Evolutionary conservation across 2,329 filamentous ascomycete species (phyloP).

Genomic region (Magnaporthiopsis incrustans): DNA sequence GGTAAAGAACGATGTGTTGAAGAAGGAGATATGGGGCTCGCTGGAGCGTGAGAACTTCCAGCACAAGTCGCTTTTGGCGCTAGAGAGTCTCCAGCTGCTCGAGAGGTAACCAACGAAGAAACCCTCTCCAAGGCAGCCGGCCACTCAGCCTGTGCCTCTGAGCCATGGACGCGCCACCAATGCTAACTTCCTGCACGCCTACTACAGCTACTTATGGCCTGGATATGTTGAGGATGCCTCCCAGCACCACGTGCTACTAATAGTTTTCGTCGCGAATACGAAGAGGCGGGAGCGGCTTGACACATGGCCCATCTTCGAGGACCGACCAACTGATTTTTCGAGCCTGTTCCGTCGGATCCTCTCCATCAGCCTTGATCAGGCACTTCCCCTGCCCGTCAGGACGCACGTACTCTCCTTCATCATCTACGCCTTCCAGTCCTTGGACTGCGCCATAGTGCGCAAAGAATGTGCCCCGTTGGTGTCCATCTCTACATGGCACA

Average conservation of each 20-base stretch:
- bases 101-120: constrained; percentile 53
- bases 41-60: constrained; percentile 76
- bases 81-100: constrained; percentile 85
- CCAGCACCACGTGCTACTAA: constrained; percentile 82
- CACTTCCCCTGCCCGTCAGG: constrained; percentile 58
- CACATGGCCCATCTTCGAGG: constrained; percentile 78
- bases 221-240: constrained; percentile 82
- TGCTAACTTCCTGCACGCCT: constrained; percentile 41
- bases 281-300: constrained; percentile 82
- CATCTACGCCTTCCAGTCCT: constrained; percentile 84
- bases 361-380: constrained; percentile 71
- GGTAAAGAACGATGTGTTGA: constrained; percentile 78
- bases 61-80: constrained; percentile 66
- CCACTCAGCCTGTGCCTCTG: background rate
- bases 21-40: constrained; percentile 80
- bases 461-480: constrained; percentile 96
- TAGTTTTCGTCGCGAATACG: constrained; percentile 77
- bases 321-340: constrained; percentile 75
- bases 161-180: background rate
- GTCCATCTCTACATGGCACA: constrained; percentile 93
- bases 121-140: background rate
- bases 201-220: constrained; percentile 86
- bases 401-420: constrained; percentile 84
- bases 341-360: constrained; percentile 81
- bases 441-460: constrained; percentile 80